Evolutionary conservation across 768 basidiomycete genomes (phyloP), one percentile per base, ranked within the genome.

Genomic region (Exsudoporus frostii): DNA sequence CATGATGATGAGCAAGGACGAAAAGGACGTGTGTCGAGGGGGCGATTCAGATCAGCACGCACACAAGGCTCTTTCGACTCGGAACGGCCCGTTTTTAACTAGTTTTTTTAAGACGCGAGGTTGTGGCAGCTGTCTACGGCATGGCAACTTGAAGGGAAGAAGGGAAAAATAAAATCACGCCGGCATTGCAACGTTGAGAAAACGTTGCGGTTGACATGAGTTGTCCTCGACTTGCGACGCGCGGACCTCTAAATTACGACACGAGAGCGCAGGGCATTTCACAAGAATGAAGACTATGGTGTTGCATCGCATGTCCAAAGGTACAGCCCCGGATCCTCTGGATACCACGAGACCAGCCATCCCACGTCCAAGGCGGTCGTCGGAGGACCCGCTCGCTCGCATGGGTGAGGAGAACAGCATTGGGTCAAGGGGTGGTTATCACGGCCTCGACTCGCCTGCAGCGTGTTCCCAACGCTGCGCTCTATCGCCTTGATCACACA

Each of bases 151-250:
- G 47, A 53, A 42, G 38, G 42, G 20, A 39, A 42, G 45, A 37
- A 43, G 40, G 34, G 40, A n/a, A 58, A 43, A 44, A 39, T 41
- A 38, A 37, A 30, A 53, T 43, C 57, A 54, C 15, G 65, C 49
- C 43, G 13, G 24, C 53, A 56, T 22, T 48, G 65, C 65, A 68
- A 64, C 66, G 66, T 69, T 67, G 65, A 53, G 57, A 54, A 40
- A 69, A 69, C 66, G 66, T 67, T 69, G 60, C 48, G 33, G 24
- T 39, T 55, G 58, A 61, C 62, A 58, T 41, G 55, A 51, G 48
- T 43, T 30, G 45, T 50, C 49, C 57, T 60, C 57, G 56, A 65
- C 60, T 36, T 3, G 48, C 43, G 22, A 32, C n/a, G 30, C 45
- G 48, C 52, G 55, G 48, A 55, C 47, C 10, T 43, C 37, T 30